phyloP scores from a whole-genome alignment of 768 basidiomycete genomes.

The Strobilomyces dryophilus region DNA sequence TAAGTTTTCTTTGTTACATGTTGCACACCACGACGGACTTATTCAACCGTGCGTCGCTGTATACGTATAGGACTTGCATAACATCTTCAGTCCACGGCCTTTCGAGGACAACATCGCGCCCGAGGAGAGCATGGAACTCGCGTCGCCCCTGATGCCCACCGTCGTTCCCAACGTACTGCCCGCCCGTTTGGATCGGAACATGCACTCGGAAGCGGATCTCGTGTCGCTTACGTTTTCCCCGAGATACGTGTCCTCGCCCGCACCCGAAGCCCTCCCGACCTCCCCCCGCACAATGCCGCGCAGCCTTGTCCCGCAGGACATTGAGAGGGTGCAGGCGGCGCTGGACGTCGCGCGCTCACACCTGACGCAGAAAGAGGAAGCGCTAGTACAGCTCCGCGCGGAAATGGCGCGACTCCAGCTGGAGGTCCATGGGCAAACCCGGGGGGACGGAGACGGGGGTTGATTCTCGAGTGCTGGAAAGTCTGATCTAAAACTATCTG shows the following conservation, averaged over 20 bases:
- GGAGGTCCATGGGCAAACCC: conserved; percentile 3
- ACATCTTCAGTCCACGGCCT: conserved; percentile 13
- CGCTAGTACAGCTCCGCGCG: conserved; percentile 15
- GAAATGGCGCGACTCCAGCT: conserved; percentile 21
- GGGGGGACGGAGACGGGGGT: neutral
- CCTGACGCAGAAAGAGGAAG: conserved; percentile 22
- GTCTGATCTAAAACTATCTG: neutral
- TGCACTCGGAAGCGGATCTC: conserved; percentile 11
- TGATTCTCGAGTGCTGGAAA: neutral
- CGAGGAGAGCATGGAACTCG: conserved; percentile 50
- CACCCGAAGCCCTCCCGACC: neutral
- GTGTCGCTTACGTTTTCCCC: conserved; percentile 21
- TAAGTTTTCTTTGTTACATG: neutral
- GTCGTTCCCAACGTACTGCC: conserved; percentile 15
- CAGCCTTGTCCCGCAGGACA: conserved; percentile 14
- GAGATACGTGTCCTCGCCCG: conserved; percentile 15
- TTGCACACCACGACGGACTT: neutral
- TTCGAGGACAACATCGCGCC: conserved; percentile 33
- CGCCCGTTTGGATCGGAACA: neutral
- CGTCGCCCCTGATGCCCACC: conserved; percentile 43
- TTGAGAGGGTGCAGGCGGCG: conserved; percentile 19
- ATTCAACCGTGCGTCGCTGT: neutral
- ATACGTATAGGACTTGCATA: conserved; percentile 3
- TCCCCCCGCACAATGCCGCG: neutral
- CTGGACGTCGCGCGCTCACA: conserved; percentile 20